Evolutionary conservation across 2,329 filamentous ascomycete genomes (phyloP), one percentile per base, ranked within the genome.

Genomic region (Colletotrichum siamense): DNA sequence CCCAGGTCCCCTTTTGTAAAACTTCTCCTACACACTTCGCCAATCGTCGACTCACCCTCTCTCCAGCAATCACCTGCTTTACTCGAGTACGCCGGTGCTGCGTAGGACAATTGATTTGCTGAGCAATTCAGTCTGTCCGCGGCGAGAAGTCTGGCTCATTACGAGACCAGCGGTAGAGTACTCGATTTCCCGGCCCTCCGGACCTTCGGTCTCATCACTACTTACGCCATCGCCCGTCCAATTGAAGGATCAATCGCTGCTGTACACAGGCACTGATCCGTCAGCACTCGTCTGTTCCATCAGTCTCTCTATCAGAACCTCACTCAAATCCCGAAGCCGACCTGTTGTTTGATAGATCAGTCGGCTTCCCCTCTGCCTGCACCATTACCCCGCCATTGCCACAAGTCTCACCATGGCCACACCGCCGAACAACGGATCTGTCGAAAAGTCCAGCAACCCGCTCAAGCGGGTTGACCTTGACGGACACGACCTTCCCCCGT

Each of bases 401-500:
- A 61, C 57, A 8, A 34, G 34, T 65, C 64, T 68, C 61, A 76
- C 30, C n/a, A 78, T 78, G 77, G 57, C 76, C 63, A 71, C 73
- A 68, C 69, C 76, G 26, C 71, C 70, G 13, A 78, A 75, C 67
- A 76, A 63, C 52, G 72, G 65, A 39, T 49, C 66, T 34, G 16
- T 65, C 24, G 67, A 63, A 22, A 78, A 77, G 59, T 62, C 67
- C 36, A 77, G 65, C 79, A 86, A 87, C 80, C 85, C 86, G 34
- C 78, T 88, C 72, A 89, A 89, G 86, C 90, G 92, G 79, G 88
- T 96, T 78, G 95, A 98, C 83, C 88, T 96, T 75, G 94, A 96
- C 81, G 95, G 95, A 57, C 94, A 98, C 86, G 89, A 96, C 81
- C 89, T 98, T 68, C 96, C 96, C 68, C 96, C 96, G 1, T 98